Evolutionary conservation across 352 stramenopile species (phyloP), one percentile per base, ranked within the genome.

Genomic region (Blastocystis sp.): DNA sequence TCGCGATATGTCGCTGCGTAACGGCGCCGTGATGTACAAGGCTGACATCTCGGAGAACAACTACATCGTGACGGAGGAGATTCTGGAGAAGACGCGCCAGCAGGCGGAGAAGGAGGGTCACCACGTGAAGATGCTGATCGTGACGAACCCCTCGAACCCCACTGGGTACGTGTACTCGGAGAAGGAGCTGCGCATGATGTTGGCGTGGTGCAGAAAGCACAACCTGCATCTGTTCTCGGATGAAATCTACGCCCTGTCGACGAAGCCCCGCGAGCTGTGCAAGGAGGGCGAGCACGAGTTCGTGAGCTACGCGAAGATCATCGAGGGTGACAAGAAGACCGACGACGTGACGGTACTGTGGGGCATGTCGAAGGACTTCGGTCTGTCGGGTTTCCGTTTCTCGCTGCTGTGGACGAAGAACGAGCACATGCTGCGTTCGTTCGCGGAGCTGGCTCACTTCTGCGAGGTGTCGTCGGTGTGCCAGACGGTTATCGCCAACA

Each of bases 121-220:
- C 32, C 44, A 67, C 27, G 49, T 77, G 49, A 63, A 89, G 84
- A 90, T 92, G 44, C 69, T 96, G 9, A 84, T 96, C 40, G 87
- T 96, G n/a, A 93, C 91, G 8, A 94, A 95, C 86, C 93, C 93
- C 27, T 90, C 93, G 86, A 96, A 95, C 89, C 93, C 93, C 18
- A 86, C 93, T 14, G 93, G 91, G 4, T 88, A 89, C 27, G 89
- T 92, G 64, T 93, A 93, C 84, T 84, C 78, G n/a, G 84, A 87
- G 16, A 85, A 90, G 24, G 87, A 91, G n/a, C 87, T 96, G 34
- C 79, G 87, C n/a, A 88, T 79, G 36, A 86, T 88, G 87, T 40
- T 96, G 90, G 89, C 6, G 8, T 87, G 59, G 32, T 90, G 88
- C 36, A 61, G 90, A 36, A 87, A 89, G 65, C 57, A 89, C 51